A percentile compares a stretch with the other conserved stretches of the same genome.
Conservation (phyloP, 345 rosid genomes). For the Moricandia moricandioides region DNA sequence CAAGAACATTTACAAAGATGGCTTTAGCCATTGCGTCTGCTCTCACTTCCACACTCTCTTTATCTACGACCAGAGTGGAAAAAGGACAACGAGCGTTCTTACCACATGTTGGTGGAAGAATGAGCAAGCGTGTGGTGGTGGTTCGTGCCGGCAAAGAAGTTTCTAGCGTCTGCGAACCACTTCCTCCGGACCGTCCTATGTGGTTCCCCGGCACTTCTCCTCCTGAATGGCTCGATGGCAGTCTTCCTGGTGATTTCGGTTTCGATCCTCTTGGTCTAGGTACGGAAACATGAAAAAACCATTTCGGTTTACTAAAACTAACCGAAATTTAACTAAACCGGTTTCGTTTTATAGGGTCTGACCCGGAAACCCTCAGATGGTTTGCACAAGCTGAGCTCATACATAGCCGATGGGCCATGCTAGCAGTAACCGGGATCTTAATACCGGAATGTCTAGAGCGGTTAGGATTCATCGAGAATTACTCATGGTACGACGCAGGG, state of each 20-base stretch:
- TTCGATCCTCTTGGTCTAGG: constrained; percentile 94
- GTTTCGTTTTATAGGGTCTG: constrained; percentile 60
- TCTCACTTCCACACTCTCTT: constrained; percentile 25
- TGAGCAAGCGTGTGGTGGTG: constrained; percentile 14
- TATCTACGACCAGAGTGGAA: constrained; percentile 4
- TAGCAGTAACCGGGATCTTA: constrained; percentile 78
- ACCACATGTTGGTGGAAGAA: background rate
- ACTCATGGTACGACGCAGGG: constrained; percentile 88
- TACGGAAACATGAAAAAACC: constrained; percentile 5
- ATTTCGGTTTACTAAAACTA: background rate
- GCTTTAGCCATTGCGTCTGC: constrained; percentile 32
- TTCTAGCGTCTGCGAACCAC: constrained; percentile 83
- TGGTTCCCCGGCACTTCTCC: constrained; percentile 95
- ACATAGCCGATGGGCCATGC: constrained; percentile 97
- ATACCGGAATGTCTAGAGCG: constrained; percentile 81
- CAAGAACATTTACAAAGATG: background rate
- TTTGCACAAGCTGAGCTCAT: constrained; percentile 91
- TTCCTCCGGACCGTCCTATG: constrained; percentile 89
- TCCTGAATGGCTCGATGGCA: constrained; percentile 93
- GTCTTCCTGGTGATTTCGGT: constrained; percentile 89
- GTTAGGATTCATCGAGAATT: constrained; percentile 66
- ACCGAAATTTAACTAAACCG: background rate
- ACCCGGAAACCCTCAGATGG: constrained; percentile 83
- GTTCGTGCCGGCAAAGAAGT: constrained; percentile 72
- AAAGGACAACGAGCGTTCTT: background rate